These are phyloP conservation scores for Pseudocercospora fuligena DNA, from an alignment of 2,329 filamentous ascomycete genomes.

Conservation along the genomic window DNA sequence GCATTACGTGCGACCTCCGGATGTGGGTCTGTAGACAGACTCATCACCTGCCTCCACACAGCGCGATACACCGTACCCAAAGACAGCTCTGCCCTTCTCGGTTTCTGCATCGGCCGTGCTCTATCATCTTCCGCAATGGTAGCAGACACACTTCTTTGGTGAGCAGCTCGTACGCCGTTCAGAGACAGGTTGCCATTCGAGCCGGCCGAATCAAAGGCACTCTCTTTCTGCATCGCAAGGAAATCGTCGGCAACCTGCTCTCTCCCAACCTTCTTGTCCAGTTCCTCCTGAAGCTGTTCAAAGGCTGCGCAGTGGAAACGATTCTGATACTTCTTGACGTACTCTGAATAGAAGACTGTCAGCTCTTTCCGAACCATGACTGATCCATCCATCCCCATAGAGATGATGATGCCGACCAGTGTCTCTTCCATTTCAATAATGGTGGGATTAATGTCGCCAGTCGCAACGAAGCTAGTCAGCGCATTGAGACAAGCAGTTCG, in stretches of 20 bases:
- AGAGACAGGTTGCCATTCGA: slow-evolving; percentile 13
- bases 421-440: slow-evolving; percentile 70
- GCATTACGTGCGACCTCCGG: slow-evolving; percentile 90
- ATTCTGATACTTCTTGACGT: slow-evolving; percentile 85
- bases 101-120: slow-evolving; percentile 2
- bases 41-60: slow-evolving; percentile 90
- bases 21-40: slow-evolving; percentile 91
- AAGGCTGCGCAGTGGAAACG: slow-evolving; percentile 92
- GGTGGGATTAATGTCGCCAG: slow-evolving; percentile 52
- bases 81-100: slow-evolving; percentile 60
- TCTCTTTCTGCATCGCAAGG: slow-evolving; percentile 24
- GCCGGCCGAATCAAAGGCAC: slow-evolving; percentile 9
- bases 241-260: slow-evolving; percentile 30
- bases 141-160: slow-evolving; percentile 31
- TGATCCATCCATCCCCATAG: slow-evolving; percentile 93
- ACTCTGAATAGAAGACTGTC: slow-evolving; percentile 89
- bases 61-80: slow-evolving; percentile 91
- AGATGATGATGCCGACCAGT: slow-evolving; percentile 83
- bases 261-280: slow-evolving; percentile 37
- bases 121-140: slow-evolving; percentile 14
- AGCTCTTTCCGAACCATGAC: slow-evolving; percentile 93
- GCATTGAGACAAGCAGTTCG: slow-evolving; percentile 91
- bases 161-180: slow-evolving; percentile 24
- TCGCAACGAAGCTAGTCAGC: slow-evolving; percentile 90
- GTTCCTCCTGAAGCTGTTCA: slow-evolving; percentile 84